phyloP scores from a whole-genome alignment of 2,329 filamentous ascomycete species.

The Alternaria hordeiaustralica region DNA sequence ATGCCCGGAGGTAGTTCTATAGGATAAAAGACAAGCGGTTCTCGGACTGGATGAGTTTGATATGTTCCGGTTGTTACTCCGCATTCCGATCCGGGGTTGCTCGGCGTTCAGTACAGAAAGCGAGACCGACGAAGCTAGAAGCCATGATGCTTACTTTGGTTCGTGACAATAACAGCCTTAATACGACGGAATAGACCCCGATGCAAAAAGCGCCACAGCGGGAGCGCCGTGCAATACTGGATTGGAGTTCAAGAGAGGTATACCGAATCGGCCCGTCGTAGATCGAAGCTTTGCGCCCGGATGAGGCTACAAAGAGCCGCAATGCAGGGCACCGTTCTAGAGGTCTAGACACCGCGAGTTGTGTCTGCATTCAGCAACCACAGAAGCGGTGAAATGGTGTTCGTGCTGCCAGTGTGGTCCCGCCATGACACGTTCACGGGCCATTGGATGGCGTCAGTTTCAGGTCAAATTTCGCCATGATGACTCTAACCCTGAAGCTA shows the following conservation, averaged over 20 bases:
- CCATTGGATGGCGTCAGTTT: conserved; percentile 21
- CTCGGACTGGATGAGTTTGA: neutral
- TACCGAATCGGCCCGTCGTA: conserved; percentile 9
- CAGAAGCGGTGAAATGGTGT: conserved; percentile 21
- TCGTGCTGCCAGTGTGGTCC: conserved; percentile 15
- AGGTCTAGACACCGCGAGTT: conserved; percentile 2
- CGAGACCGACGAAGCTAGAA: neutral
- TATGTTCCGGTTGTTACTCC: neutral
- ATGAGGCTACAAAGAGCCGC: conserved; percentile 12
- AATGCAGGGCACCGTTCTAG: conserved; percentile 12
- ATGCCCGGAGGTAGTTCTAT: neutral
- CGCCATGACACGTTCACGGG: conserved; percentile 20
- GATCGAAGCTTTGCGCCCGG: conserved; percentile 1
- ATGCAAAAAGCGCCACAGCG: conserved; percentile 1
- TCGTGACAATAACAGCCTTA: neutral
- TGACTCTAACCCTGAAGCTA: conserved; percentile 19
- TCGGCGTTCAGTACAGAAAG: neutral
- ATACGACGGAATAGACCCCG: neutral
- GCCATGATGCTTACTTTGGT: neutral
- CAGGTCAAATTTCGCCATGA: conserved; percentile 21
- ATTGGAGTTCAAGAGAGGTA: neutral
- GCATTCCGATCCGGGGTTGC: neutral
- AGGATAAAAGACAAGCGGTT: neutral
- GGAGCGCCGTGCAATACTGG: conserved; percentile 1
- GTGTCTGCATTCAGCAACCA: neutral